phyloP scores from a whole-genome alignment of 129 eudicot genomes.

The Rutidosis leptorrhynchoides region DNA sequence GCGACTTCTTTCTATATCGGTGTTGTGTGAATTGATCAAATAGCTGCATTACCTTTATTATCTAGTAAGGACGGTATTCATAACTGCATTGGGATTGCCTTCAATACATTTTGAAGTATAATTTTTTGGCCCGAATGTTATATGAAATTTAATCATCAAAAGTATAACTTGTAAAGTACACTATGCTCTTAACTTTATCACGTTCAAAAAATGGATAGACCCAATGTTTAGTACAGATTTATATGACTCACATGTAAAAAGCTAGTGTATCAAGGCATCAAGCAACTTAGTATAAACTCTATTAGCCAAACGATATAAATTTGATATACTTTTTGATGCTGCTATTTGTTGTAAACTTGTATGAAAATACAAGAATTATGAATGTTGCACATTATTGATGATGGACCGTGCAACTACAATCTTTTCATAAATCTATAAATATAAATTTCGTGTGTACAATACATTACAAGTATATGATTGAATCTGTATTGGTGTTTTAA shows the following conservation, averaged over 20 bases:
- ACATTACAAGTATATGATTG: slow-evolving; percentile 17
- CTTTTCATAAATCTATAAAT: slow-evolving; percentile 6
- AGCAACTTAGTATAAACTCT: no score
- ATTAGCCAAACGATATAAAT: no score
- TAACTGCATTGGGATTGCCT: background rate
- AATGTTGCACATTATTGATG: background rate
- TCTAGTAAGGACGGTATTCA: background rate
- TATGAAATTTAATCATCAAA: no score
- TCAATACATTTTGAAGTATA: background rate
- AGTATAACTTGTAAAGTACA: no score
- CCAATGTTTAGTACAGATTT: no score
- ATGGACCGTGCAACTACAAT: background rate
- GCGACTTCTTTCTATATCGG: background rate
- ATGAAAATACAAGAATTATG: no score
- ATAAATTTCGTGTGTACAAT: slow-evolving; percentile 15
- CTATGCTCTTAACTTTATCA: no score
- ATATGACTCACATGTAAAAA: no score
- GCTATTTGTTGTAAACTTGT: no score
- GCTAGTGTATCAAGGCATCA: no score
- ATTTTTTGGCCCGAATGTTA: background rate
- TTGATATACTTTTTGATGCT: no score
- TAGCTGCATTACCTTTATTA: background rate
- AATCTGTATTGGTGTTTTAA: background rate
- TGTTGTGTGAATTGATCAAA: background rate
- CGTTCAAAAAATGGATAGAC: no score